Conservation (phyloP, 2,329 filamentous ascomycete genomes). For the Fusarium nelsonii region DNA sequence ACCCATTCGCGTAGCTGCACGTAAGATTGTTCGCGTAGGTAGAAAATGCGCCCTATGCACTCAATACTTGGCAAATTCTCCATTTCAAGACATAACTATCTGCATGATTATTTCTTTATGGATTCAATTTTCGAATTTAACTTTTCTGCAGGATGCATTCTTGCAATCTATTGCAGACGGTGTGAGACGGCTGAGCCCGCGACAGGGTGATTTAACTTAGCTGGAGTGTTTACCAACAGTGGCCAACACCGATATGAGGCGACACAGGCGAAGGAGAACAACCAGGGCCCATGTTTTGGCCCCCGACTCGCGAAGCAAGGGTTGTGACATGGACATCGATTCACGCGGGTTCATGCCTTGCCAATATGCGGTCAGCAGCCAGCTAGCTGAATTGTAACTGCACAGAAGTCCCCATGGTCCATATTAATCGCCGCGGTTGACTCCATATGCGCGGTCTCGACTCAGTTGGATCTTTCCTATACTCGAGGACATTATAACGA, state of each 20-base stretch:
- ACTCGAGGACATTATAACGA: not conserved
- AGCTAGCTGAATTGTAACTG: conserved; percentile 21
- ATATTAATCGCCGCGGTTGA: not conserved
- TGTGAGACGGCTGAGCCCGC: not conserved
- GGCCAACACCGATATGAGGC: conserved; percentile 14
- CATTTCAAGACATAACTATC: conserved; percentile 2
- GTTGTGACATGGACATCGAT: conserved; percentile 15
- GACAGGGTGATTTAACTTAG: not conserved
- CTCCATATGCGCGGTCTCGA: conserved; percentile 1
- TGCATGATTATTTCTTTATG: not conserved
- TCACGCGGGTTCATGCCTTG: conserved; percentile 29
- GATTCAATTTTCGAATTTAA: conserved; percentile 12
- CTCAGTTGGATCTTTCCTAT: conserved; percentile 1
- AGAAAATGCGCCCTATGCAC: not conserved
- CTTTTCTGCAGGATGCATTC: conserved; percentile 7
- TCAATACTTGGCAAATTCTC: conserved; percentile 5
- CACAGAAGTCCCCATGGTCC: conserved; percentile 3
- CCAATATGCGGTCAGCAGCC: conserved; percentile 38
- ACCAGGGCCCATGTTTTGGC: conserved; percentile 21
- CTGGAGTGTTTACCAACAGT: conserved; percentile 6
- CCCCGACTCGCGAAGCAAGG: conserved; percentile 25
- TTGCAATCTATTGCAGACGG: conserved; percentile 1
- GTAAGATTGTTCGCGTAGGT: conserved; percentile 22
- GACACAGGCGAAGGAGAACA: conserved; percentile 10
- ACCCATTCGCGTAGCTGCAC: conserved; percentile 29